Conservation (phyloP, 75 land plant genomes). For the Pinus albicaulis region DNA sequence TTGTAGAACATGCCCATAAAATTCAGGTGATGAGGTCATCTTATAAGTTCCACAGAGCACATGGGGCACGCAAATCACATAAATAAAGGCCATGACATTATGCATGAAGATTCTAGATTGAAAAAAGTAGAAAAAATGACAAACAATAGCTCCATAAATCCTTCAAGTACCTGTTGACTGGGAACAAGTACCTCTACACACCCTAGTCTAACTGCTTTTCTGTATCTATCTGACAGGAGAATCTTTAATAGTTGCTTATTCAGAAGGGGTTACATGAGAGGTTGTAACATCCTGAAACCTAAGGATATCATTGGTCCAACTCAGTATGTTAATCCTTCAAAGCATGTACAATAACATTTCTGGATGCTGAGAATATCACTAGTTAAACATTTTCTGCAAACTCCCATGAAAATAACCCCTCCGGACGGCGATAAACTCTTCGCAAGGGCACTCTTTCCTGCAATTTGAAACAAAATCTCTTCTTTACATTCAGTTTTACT, state of each 20-base stretch:
- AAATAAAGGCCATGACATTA: too few species aligned
- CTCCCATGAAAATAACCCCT: not conserved
- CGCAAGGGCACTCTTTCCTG: not conserved
- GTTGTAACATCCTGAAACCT: slow-evolving; percentile 1
- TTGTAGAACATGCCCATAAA: too few species aligned
- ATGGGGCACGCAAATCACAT: too few species aligned
- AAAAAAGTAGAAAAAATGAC: too few species aligned
- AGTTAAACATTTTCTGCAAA: not conserved
- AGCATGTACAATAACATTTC: not conserved
- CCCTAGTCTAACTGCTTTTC: not conserved
- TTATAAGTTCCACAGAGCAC: too few species aligned
- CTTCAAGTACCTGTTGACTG: not conserved
- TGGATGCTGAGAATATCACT: not conserved
- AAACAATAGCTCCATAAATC: not conserved
- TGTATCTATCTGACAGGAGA: not conserved
- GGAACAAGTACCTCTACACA: not conserved
- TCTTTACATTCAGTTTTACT: too few species aligned
- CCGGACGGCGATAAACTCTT: not conserved
- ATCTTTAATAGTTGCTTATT: not conserved
- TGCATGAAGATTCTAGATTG: too few species aligned
- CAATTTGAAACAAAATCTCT: not conserved
- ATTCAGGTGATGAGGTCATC: too few species aligned
- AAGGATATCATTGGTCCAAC: not conserved
- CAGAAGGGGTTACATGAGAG: not conserved
- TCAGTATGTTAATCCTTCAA: not conserved